Evolutionary conservation across 129 eudicot species (phyloP).

Genomic region (Ambrosia trifida): DNA sequence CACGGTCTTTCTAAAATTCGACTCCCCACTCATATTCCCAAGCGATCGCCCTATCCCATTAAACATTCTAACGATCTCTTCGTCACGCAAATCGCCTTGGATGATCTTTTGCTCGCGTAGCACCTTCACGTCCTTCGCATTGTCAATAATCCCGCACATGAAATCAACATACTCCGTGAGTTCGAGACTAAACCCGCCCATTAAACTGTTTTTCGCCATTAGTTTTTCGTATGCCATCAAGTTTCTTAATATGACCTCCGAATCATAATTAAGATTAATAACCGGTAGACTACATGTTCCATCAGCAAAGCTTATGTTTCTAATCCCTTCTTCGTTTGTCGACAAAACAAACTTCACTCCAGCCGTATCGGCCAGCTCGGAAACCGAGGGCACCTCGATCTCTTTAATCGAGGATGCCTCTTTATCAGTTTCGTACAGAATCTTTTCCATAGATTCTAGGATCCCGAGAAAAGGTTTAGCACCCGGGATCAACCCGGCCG

Average conservation of each 20-base stretch:
- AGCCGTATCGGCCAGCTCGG: constrained; percentile 29
- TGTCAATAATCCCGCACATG: constrained; percentile 62
- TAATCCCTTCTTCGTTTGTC: constrained; percentile 21
- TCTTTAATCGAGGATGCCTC: constrained; percentile 21
- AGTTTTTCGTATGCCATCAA: constrained; percentile 42
- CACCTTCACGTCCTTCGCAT: constrained; percentile 35
- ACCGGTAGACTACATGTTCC: constrained; percentile 40
- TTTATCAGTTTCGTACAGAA: constrained; percentile 1
- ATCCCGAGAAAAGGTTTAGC: constrained; percentile 21
- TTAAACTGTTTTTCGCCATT: constrained; percentile 28
- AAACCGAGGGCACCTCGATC: constrained; percentile 53
- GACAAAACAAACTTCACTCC: constrained; percentile 37
- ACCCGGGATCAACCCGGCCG: background rate
- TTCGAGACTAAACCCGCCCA: constrained; percentile 27
- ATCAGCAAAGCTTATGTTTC: constrained; percentile 23
- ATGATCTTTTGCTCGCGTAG: constrained; percentile 35
- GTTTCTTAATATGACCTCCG: constrained; percentile 54
- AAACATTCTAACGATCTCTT: constrained; percentile 42
- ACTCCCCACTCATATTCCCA: constrained; percentile 22
- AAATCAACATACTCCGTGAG: constrained; percentile 46
- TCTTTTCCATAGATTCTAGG: background rate
- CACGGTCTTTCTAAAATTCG: constrained; percentile 17
- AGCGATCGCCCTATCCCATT: constrained; percentile 54
- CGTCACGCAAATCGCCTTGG: constrained; percentile 29
- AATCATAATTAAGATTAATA: constrained; percentile 18